Base-by-base conservation (phyloP, 163 green algal species). In the Picocystis sp. region DNA sequence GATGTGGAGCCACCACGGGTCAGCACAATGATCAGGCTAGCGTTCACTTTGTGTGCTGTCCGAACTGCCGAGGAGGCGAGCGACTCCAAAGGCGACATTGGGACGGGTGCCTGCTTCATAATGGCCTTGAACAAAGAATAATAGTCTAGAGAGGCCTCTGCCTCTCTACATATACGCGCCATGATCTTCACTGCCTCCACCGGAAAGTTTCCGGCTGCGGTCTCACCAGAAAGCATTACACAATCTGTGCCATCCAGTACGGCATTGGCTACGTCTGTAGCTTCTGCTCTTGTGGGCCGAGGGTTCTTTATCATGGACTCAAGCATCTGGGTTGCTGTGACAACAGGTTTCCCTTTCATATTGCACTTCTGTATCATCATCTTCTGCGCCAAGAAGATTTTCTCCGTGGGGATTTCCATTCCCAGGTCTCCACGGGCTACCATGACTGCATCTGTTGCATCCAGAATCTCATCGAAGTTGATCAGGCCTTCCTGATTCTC, bases 281-380 rank as follows among this genome's bases (percentile, higher is more conserved):
- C 91, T 73, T 99, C 91, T 2, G 91, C 91, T 43, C 91, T 78
- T 2, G 87, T 97, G n/a, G 88, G 88, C 1, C 84, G 73, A 2
- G 86, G 83, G 72, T 91, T 94, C 73, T 92, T 90, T 58, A 80
- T 75, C 86, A 95, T 95, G 41, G 66, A 83, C 72, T 95, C 84
- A 11, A 95, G 68, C 79, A 89, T 92, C 70, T 84, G 77, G 22
- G 88, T 97, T 24, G 88, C 88, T n/a, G 85, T 94, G 70, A 97
- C 88, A 46, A 97, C 87, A 3, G 85, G 85, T 70, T 95, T 97
- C 52, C 86, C 76, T 34, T 58, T 73, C 56, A 71, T 74, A 75
- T 97, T 97, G 73, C 83, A 94, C 59, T 91, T 86, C 51, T 92
- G 81, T 70, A 97, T 97, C 83, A 97, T 94, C 71, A 93, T 86